Conservation (phyloP, 495 filamentous ascomycete species). For the Filosporella fistucella region DNA sequence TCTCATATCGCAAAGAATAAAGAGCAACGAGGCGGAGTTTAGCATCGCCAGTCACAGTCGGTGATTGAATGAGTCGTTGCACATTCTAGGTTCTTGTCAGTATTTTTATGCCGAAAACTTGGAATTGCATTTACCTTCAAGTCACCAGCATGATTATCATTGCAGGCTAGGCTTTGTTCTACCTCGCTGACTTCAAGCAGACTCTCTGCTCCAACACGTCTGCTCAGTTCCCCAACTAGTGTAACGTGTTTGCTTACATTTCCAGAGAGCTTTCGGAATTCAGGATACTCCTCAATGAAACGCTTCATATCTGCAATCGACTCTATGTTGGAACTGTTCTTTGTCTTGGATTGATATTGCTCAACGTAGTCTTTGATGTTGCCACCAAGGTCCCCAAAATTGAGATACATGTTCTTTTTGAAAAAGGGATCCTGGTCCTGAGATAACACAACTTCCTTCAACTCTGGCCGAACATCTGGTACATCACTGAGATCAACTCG, state of each 20-base stretch:
- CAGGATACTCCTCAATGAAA: slow-evolving; percentile 97
- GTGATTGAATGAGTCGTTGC: slow-evolving; percentile 76
- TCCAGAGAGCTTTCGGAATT: slow-evolving; percentile 92
- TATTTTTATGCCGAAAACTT: background rate
- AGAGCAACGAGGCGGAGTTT: slow-evolving; percentile 87
- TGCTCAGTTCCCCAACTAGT: slow-evolving; percentile 85
- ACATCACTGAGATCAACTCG: slow-evolving; percentile 82
- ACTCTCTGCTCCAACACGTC: slow-evolving; percentile 76
- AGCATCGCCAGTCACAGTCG: slow-evolving; percentile 66
- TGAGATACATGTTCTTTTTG: slow-evolving; percentile 99
- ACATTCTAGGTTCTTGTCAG: slow-evolving; percentile 54
- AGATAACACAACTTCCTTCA: slow-evolving; percentile 92
- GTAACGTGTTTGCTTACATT: slow-evolving; percentile 99
- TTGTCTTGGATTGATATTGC: slow-evolving; percentile 92
- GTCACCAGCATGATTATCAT: slow-evolving; percentile 86
- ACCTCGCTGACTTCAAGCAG: slow-evolving; percentile 92
- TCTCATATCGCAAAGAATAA: slow-evolving; percentile 89
- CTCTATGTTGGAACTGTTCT: slow-evolving; percentile 90
- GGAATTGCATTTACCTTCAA: slow-evolving; percentile 57
- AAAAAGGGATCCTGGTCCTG: slow-evolving; percentile 99
- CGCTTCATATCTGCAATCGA: slow-evolving; percentile 98
- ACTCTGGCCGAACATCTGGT: slow-evolving; percentile 82
- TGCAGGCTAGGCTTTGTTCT: slow-evolving; percentile 94
- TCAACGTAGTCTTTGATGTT: slow-evolving; percentile 99
- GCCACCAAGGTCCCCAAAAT: slow-evolving; percentile 93